Conservation (phyloP, 2,329 filamentous ascomycete species). For the Scleromitrula shiraiana region DNA sequence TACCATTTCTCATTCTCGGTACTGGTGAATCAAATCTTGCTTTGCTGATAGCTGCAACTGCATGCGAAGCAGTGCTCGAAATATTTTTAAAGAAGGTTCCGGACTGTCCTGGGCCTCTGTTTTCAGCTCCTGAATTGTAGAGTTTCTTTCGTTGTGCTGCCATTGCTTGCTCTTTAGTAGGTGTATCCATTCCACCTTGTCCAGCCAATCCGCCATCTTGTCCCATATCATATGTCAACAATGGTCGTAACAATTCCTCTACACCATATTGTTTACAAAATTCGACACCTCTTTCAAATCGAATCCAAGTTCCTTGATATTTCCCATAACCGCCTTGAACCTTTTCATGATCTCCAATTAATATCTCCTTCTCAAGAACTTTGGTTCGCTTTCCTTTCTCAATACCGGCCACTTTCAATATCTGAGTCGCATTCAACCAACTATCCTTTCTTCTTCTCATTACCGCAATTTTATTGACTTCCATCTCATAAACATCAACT, state of each 20-base stretch:
- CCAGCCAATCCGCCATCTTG: constrained; percentile 65
- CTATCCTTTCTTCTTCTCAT: constrained; percentile 94
- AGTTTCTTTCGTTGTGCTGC: constrained; percentile 87
- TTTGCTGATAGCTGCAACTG: constrained; percentile 94
- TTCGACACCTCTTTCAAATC: constrained; percentile 82
- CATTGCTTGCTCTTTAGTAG: constrained; percentile 98
- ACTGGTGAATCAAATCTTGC: constrained; percentile 85
- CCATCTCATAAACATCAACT: constrained; percentile 97
- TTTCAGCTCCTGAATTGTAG: constrained; percentile 70
- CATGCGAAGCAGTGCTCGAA: constrained; percentile 83
- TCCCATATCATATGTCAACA: constrained; percentile 74
- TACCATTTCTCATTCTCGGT: constrained; percentile 51
- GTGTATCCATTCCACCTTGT: constrained; percentile 76
- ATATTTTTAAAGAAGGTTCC: constrained; percentile 98
- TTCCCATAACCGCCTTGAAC: constrained; percentile 98
- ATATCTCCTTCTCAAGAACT: constrained; percentile 94
- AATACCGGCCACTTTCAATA: constrained; percentile 92
- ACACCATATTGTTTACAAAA: constrained; percentile 78
- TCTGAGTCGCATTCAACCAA: constrained; percentile 97
- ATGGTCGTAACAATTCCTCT: constrained; percentile 64
- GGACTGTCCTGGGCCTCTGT: constrained; percentile 55
- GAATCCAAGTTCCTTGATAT: constrained; percentile 98
- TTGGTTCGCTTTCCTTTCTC: constrained; percentile 98
- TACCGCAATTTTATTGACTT: constrained; percentile 84
- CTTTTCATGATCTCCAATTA: constrained; percentile 94